A percentile compares a stretch with the other conserved stretches of the same genome.
Conservation (phyloP, 768 basidiomycete genomes). For the Pulveroboletus sp. region DNA sequence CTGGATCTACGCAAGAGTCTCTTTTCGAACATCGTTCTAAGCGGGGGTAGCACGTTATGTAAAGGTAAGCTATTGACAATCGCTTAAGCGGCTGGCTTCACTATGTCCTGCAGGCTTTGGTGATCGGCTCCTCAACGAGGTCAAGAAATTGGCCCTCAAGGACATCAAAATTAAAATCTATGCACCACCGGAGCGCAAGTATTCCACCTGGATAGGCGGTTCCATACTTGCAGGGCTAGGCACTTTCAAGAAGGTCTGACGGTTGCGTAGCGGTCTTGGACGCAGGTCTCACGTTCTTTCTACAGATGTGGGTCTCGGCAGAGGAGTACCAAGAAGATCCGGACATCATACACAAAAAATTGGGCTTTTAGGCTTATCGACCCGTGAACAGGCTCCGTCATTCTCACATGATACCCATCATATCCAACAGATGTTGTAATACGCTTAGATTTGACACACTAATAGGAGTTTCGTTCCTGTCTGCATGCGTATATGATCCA, state of each 20-base stretch:
- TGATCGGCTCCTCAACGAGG: slow-evolving; percentile 92
- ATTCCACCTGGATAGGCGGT: slow-evolving; percentile 96
- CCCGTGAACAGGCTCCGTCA: slow-evolving; percentile 8
- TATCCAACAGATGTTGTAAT: slow-evolving; percentile 31
- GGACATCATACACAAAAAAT: slow-evolving; percentile 96
- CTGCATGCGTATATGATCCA: slow-evolving; percentile 28
- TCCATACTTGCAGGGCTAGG: slow-evolving; percentile 93
- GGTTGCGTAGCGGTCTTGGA: not conserved
- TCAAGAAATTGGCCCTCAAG: slow-evolving; percentile 91
- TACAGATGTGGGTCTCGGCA: slow-evolving; percentile 98
- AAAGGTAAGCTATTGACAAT: slow-evolving; percentile 52
- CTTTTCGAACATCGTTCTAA: slow-evolving; percentile 95
- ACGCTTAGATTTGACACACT: slow-evolving; percentile 25
- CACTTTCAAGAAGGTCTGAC: slow-evolving; percentile 90
- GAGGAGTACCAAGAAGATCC: slow-evolving; percentile 99
- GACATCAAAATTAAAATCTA: slow-evolving; percentile 99
- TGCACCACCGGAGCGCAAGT: slow-evolving; percentile 98
- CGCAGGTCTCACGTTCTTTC: slow-evolving; percentile 7
- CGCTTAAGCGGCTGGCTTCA: slow-evolving; percentile 16
- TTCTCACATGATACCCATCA: slow-evolving; percentile 30
- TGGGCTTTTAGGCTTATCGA: slow-evolving; percentile 56
- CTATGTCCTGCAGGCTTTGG: slow-evolving; percentile 66
- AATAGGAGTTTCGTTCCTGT: slow-evolving; percentile 17
- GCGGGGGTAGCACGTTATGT: slow-evolving; percentile 94
- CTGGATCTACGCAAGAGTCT: slow-evolving; percentile 92